Conservation (phyloP, 2,329 filamentous ascomycete species). For the Dactylella cylindrospora region DNA sequence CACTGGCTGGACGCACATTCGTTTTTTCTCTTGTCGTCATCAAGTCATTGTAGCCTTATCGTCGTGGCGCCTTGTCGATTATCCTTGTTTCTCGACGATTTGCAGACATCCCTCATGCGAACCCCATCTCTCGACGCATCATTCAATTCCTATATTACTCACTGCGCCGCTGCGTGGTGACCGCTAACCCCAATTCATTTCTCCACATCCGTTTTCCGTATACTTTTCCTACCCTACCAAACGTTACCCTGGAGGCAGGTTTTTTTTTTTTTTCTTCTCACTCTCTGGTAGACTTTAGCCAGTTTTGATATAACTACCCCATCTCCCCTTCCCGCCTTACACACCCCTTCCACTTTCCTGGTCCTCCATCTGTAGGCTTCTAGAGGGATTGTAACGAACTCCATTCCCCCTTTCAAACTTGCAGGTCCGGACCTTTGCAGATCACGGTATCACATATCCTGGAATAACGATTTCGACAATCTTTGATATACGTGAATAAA, state of each 20-base stretch:
- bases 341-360: too few relatives aligned
- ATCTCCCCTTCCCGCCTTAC: neutral
- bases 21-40: slow-evolving; percentile 24
- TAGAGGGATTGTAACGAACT: slow-evolving; percentile 10
- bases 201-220: slow-evolving; percentile 42
- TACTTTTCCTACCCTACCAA: slow-evolving; percentile 12
- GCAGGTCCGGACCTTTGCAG: too few relatives aligned
- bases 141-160: slow-evolving; percentile 21
- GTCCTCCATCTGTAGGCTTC: too few relatives aligned
- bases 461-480: neutral
- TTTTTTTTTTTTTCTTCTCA: too few relatives aligned
- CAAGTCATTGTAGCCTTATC: slow-evolving; percentile 43
- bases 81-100: slow-evolving; percentile 43
- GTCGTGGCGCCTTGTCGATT: slow-evolving; percentile 15
- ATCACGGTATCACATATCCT: neutral
- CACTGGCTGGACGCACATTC: slow-evolving; percentile 6
- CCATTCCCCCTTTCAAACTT: slow-evolving; percentile 15
- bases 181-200: slow-evolving; percentile 35
- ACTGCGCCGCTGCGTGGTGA: slow-evolving; percentile 18
- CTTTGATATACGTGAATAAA: neutral
- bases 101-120: too few relatives aligned
- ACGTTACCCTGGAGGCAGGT: slow-evolving; percentile 39
- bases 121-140: slow-evolving; percentile 16
- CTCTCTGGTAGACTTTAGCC: slow-evolving; percentile 2
- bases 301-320: slow-evolving; percentile 11